Evolutionary conservation across 208 protist species (phyloP).

Genomic region (Vickermania ingenoplastis): DNA sequence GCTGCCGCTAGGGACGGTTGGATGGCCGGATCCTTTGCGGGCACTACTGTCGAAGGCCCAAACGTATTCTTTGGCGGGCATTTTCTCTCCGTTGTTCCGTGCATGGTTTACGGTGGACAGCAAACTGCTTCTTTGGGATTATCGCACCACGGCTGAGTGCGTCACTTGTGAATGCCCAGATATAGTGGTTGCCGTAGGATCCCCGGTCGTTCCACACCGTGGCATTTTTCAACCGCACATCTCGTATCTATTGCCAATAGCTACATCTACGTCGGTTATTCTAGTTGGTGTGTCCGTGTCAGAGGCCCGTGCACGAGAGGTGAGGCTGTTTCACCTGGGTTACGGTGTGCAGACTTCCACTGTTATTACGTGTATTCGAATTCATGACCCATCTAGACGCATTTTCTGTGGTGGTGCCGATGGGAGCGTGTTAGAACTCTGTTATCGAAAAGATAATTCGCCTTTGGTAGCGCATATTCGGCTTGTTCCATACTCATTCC

Average conservation of each 20-base stretch:
- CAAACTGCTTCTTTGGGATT: conserved; percentile 79
- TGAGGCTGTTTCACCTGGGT: conserved; percentile 62
- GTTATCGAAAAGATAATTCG: conserved; percentile 61
- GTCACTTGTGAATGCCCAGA: conserved; percentile 74
- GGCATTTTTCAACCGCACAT: conserved; percentile 81
- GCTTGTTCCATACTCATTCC: conserved; percentile 54
- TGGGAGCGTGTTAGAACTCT: conserved; percentile 72
- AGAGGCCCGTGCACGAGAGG: conserved; percentile 28
- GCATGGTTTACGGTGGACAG: conserved; percentile 86
- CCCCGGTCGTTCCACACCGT: conserved; percentile 26
- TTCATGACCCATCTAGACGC: conserved; percentile 25
- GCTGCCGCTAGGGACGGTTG: conserved; percentile 51
- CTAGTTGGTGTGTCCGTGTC: conserved; percentile 76
- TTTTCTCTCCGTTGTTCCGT: conserved; percentile 64
- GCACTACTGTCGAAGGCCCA: conserved; percentile 54
- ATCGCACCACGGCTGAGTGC: conserved; percentile 62
- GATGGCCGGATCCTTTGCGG: conserved; percentile 68
- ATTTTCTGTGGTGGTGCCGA: conserved; percentile 77
- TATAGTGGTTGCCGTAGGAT: conserved; percentile 72
- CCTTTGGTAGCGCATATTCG: conserved; percentile 54
- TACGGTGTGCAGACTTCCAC: conserved; percentile 51
- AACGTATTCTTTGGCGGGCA: conserved; percentile 54
- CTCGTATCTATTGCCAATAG: conserved; percentile 62
- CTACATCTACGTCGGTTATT: conserved; percentile 56
- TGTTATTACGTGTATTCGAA: conserved; percentile 52